Base-by-base conservation (phyloP, 75 land plant genomes). In the Ceratopteris richardii region DNA sequence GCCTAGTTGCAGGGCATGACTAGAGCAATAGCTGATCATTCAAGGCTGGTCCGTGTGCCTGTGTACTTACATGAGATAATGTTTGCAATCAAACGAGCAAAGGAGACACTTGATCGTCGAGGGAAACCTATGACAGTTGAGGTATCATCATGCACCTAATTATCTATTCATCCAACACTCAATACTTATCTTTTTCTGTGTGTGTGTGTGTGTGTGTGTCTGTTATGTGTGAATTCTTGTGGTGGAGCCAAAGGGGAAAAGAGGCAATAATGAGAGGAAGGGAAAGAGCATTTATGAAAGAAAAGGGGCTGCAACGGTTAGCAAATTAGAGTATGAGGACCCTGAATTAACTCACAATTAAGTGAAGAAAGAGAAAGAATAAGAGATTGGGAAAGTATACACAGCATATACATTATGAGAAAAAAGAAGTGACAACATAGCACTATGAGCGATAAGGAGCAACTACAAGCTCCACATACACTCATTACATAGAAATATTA, bases 21-120 rank as follows among this genome's bases (percentile, higher is more conserved):
- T 36, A 79, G 59, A 55, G 77, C 78, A n/a, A 68, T 86, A 44
- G 65, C 70, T 66, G 65, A 77, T 28, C 44, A 82, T 48, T 82
- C 90, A 25, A 72, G 90, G 66, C 69, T 74, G n/a, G 68, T 86
- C 24, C 85, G 85, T 25, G 54, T 82, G 20, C 85, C 90, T 22
- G 85, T 79, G 67, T 69, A 92, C 79, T 47, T 92, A 63, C 84
- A 82, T 67, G 94, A 92, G 59, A 92, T 85, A 51, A 43, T 88
- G 57, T 52, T 72, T 25, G 62, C 68, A 60, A 76, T 92, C n/a
- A 66, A 76, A 31, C 69, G 66, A 68, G 97, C 92, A 44, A 87
- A 78, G 64, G 43, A 67, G 58, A 54, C 29, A 56, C 60, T 91
- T 54, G 25, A 14, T 1, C 27, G 1, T 3, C 28, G 25, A 52